These are phyloP conservation scores for Quercus tomentella DNA, from an alignment of 331 rosid species.

Conservation along the genomic window DNA sequence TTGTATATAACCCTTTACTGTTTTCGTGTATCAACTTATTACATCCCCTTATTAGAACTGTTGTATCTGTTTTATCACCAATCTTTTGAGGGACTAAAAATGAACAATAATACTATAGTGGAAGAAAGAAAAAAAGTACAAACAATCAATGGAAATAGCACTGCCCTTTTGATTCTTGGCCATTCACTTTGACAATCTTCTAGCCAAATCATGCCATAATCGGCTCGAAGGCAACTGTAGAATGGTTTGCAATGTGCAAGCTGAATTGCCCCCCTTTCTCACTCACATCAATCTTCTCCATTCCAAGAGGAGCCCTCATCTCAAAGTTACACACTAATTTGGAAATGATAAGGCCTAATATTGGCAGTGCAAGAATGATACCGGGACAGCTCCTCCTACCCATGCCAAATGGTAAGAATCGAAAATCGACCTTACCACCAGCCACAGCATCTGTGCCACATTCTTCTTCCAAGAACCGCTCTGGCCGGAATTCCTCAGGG, in stretches of 20 bases:
- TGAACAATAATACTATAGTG: not conserved
- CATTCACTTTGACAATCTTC: not conserved
- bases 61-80: not conserved
- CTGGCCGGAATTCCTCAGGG: conserved; percentile 69
- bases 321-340: conserved; percentile 59
- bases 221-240: conserved; percentile 53
- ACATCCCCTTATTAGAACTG: not conserved
- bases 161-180: not conserved
- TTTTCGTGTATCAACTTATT: not conserved
- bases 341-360: conserved; percentile 54
- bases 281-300: conserved; percentile 44
- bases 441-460: conserved; percentile 46
- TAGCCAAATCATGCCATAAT: conserved; percentile 16
- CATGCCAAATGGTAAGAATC: conserved; percentile 78
- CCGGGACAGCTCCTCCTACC: conserved; percentile 94
- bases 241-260: conserved; percentile 69
- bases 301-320: conserved; percentile 42
- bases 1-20: too few relatives aligned
- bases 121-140: not conserved
- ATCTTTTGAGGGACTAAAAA: not conserved
- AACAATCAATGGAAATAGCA: not conserved
- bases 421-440: conserved; percentile 66
- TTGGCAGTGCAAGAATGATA: conserved; percentile 72
- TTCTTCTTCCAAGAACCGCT: conserved; percentile 76
- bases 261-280: conserved; percentile 81